These are phyloP conservation scores for Allantophomopsis cytisporea DNA, from an alignment of 2,329 filamentous ascomycete genomes.

Conservation along the genomic window DNA sequence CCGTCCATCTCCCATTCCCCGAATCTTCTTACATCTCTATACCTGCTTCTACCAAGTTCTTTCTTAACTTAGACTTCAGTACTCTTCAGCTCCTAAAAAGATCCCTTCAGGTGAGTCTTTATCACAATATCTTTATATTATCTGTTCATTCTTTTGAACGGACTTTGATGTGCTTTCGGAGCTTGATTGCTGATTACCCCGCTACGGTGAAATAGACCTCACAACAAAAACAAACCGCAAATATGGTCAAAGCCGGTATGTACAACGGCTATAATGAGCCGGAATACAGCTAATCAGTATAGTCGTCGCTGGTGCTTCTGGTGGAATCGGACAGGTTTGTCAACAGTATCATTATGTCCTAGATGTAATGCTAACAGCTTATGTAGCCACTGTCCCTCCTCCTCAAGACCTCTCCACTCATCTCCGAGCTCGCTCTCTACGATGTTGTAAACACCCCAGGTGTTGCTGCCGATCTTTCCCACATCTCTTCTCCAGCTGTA, in stretches of 20 bases:
- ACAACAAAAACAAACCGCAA: slow-evolving; percentile 10
- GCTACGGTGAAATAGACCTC: slow-evolving; percentile 1
- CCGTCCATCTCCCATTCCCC: not conserved
- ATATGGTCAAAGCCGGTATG: slow-evolving; percentile 50
- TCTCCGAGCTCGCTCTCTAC: slow-evolving; percentile 91
- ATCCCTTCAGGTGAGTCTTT: too few species aligned
- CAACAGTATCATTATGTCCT: not conserved
- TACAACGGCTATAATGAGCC: slow-evolving; percentile 5
- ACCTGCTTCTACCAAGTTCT: not conserved
- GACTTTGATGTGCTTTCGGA: too few species aligned
- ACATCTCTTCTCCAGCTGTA: slow-evolving; percentile 85
- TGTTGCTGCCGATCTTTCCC: slow-evolving; percentile 89
- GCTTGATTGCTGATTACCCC: slow-evolving; percentile 1
- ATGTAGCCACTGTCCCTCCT: slow-evolving; percentile 85
- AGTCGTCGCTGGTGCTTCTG: slow-evolving; percentile 89
- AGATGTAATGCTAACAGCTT: slow-evolving; percentile 1
- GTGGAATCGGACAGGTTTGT: slow-evolving; percentile 91
- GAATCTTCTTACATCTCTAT: not conserved
- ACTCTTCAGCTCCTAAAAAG: too few species aligned
- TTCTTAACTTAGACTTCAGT: too few species aligned
- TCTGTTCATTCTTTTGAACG: too few species aligned
- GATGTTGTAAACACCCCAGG: slow-evolving; percentile 99
- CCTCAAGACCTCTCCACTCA: slow-evolving; percentile 76
- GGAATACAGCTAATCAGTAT: slow-evolving; percentile 4
- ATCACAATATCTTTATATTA: too few species aligned